Evolutionary conservation across 257 asterid genomes (phyloP), one percentile per base, ranked within the genome.

Genomic region (Plantago elongata): DNA sequence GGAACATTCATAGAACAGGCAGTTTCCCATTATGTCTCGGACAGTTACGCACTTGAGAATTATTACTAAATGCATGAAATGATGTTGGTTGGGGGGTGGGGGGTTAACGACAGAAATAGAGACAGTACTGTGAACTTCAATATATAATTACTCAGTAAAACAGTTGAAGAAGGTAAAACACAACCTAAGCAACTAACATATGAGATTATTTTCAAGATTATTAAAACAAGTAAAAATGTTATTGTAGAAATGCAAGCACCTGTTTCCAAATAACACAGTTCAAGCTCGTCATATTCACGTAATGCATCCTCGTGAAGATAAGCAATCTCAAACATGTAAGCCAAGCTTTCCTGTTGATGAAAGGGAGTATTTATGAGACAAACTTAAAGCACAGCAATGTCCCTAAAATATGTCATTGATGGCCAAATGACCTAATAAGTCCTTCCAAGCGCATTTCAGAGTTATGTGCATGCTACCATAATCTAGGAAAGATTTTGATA

Each of bases 211-310:
- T 3, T 38, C 44, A 51, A 40, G 64, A 38, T 67, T 56, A 60
- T 18, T 16, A 29, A 61, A 65, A 13, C 64, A 50, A 48, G 42
- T 56, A 65, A 45, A 57, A 69, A 16, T 38, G 60, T 51, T 65
- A 65, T 59, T 54, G 50, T 65, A 62, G 18, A 63, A 60, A 74
- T 15, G 58, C 63, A 48, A 51, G 69, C 71, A 93, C 99, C 99
- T 87, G 99, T 87, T 81, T 93, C 99, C 79, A 83, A 77, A 80
- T 93, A 93, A 78, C 99, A 89, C 77, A 93, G 99, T 76, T 93
- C 99, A 72, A 93, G 90, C 78, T 93, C 97, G 43, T 93, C 99
- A 65, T 89, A 93, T 80, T 93, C 99, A 79, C 97, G 97, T 62
- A 89, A 79, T 63, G 99, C 95, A 80, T 93, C 99, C 80, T 93